These are phyloP conservation scores for Trypanosoma vivax DNA, from an alignment of 208 protist species.

Conservation along the genomic window DNA sequence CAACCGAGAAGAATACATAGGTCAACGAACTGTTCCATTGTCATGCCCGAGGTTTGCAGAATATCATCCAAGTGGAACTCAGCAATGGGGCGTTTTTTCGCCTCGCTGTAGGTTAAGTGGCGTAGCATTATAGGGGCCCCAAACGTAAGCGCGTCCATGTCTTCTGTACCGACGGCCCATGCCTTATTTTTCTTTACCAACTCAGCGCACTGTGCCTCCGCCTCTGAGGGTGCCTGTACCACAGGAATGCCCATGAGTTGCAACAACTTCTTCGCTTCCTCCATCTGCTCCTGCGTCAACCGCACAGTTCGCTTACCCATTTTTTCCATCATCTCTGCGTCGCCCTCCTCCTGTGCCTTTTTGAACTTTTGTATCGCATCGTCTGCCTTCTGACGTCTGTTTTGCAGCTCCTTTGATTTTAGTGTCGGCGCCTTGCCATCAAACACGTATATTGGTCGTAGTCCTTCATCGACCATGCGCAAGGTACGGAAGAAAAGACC, in stretches of 20 bases:
- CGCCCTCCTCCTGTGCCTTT: constrained; percentile 79
- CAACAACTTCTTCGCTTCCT: constrained; percentile 98
- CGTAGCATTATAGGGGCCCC: constrained; percentile 94
- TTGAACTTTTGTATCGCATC: constrained; percentile 92
- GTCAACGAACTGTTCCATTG: constrained; percentile 96
- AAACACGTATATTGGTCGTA: constrained; percentile 99
- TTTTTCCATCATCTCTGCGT: constrained; percentile 91
- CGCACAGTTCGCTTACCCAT: constrained; percentile 93
- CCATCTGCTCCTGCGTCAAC: constrained; percentile 94
- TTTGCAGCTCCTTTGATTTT: constrained; percentile 93
- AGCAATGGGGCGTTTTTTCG: constrained; percentile 93
- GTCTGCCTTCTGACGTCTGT: constrained; percentile 86
- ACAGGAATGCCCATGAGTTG: constrained; percentile 98
- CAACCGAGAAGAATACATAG: constrained; percentile 99
- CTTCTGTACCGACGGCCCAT: constrained; percentile 98
- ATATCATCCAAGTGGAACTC: constrained; percentile 91
- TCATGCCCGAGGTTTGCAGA: constrained; percentile 74
- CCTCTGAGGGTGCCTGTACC: constrained; percentile 95
- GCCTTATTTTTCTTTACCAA: constrained; percentile 92
- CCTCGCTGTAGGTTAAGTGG: constrained; percentile 94
- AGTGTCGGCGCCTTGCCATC: constrained; percentile 98
- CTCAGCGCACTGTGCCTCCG: constrained; percentile 98
- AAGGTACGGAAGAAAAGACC: constrained; percentile 98
- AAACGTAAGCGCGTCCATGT: constrained; percentile 99
- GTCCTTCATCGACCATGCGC: constrained; percentile 96